Conservation (phyloP, 2,329 filamentous ascomycete species). For the Gaeumannomyces tritici region DNA sequence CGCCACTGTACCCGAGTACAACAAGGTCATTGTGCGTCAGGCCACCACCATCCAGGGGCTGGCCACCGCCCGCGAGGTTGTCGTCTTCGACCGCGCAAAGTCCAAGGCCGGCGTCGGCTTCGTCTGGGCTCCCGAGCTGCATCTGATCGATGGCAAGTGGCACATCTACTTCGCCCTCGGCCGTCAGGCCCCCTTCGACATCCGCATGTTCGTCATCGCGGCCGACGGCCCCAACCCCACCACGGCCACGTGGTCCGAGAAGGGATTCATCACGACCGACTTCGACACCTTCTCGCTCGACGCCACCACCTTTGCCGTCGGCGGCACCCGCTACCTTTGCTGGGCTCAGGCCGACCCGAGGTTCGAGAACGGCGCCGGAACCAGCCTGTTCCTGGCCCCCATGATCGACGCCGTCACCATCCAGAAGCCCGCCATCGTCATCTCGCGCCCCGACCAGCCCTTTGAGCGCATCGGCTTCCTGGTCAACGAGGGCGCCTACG, state of each 20-base stretch:
- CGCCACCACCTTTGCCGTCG: slow-evolving; percentile 16
- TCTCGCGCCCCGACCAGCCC: slow-evolving; percentile 16
- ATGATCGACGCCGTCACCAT: slow-evolving; percentile 19
- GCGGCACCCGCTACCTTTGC: slow-evolving; percentile 17
- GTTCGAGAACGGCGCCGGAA: slow-evolving; percentile 12
- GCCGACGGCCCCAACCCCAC: slow-evolving; percentile 16
- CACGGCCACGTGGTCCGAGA: slow-evolving; percentile 17
- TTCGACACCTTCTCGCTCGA: slow-evolving; percentile 21
- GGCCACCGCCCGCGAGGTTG: slow-evolving; percentile 6
- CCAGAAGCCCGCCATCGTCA: slow-evolving; percentile 6
- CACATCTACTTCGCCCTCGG: slow-evolving; percentile 22
- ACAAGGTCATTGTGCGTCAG: slow-evolving; percentile 8
- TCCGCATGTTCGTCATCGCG: slow-evolving; percentile 16
- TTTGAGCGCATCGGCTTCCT: slow-evolving; percentile 9
- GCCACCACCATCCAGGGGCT: slow-evolving; percentile 11
- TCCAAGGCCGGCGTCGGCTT: slow-evolving; percentile 6
- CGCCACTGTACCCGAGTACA: slow-evolving; percentile 9
- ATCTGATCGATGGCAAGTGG: slow-evolving; percentile 10
- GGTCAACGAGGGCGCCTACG: slow-evolving; percentile 11
- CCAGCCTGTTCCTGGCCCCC: slow-evolving; percentile 14
- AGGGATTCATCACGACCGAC: slow-evolving; percentile 17
- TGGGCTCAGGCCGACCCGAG: slow-evolving; percentile 20
- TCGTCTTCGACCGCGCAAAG: slow-evolving; percentile 9
- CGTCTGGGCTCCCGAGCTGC: slow-evolving; percentile 13
- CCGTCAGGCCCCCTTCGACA: slow-evolving; percentile 10